Conservation (phyloP, 176 grass and related monocot genomes). For the Musa troglodytarum region DNA sequence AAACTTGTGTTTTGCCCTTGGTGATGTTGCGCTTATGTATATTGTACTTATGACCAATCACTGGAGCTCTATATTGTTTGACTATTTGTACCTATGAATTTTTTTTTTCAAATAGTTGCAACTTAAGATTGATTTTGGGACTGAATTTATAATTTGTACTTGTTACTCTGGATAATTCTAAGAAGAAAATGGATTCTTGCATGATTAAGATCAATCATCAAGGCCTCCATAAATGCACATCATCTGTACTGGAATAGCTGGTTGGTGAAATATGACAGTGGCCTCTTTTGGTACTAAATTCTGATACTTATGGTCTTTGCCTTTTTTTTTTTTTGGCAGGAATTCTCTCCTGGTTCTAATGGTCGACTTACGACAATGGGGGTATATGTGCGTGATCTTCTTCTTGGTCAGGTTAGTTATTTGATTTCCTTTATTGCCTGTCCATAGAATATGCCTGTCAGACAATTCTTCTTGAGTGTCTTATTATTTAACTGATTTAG, state of each 20-base stretch:
- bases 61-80: not conserved
- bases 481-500: too few species aligned
- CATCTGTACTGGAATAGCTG: too few species aligned
- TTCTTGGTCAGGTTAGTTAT: slow-evolving; percentile 73
- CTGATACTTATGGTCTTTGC: not conserved
- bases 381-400: slow-evolving; percentile 91
- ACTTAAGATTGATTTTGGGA: not conserved
- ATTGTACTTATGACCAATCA: not conserved
- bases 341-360: slow-evolving; percentile 90
- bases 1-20: not conserved
- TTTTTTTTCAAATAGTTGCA: not conserved
- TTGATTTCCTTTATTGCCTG: slow-evolving; percentile 6
- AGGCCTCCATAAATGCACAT: not conserved
- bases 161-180: not conserved
- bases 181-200: not conserved
- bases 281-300: too few species aligned
- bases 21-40: not conserved
- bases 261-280: too few species aligned
- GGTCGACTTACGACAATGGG: slow-evolving; percentile 85
- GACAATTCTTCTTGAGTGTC: not conserved
- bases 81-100: not conserved
- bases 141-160: not conserved
- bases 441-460: slow-evolving; percentile 6
- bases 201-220: not conserved
- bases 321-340: slow-evolving; percentile 35